Base-by-base conservation (phyloP, 2,329 filamentous ascomycete species). In the Lecanoromycetidae sp. region DNA sequence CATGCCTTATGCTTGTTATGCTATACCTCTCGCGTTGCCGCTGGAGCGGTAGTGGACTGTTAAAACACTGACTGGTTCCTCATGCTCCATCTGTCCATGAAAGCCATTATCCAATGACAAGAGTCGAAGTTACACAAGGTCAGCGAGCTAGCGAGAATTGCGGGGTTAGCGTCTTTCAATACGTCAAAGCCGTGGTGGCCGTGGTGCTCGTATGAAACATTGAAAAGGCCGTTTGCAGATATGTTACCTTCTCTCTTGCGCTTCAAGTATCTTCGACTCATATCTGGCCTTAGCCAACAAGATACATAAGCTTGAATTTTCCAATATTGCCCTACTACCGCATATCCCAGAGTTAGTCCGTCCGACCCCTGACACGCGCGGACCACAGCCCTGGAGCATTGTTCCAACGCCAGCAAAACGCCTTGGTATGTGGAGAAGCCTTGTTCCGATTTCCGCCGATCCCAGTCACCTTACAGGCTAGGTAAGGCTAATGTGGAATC, bases 381-480 rank as follows among this genome's bases (percentile, higher is more conserved):
- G n/a, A n/a, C n/a, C n/a, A n/a, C n/a, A n/a, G n/a, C n/a, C n/a
- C n/a, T n/a, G n/a, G n/a, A n/a, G n/a, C n/a, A n/a, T n/a, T n/a
- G n/a, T n/a, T n/a, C n/a, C n/a, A n/a, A n/a, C n/a, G n/a, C n/a
- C n/a, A n/a, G n/a, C n/a, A n/a, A n/a, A 17, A 15, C 34, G 22
- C 15, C 35, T 37, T 39, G 27, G 35, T 46, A 30, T 17, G 44
- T 39, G 15, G 20, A 46, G 35, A 5, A 34, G 35, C 27, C 44
- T 13, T 22, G 37, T 47, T 34, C 44, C 44, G 44, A 47, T 32
- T 47, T 47, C 32, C 41, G 29, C 44, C 44, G 44, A 47, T 34
- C 17, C 20, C 19, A n/a, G n/a, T n/a, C n/a, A n/a, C n/a, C n/a
- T n/a, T n/a, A n/a, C n/a, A n/a, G n/a, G n/a, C n/a, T n/a, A n/a